A percentile compares a stretch with the other conserved stretches of the same genome.
phyloP scores from a whole-genome alignment of 257 asterid species.

The Perilla frutescens region DNA sequence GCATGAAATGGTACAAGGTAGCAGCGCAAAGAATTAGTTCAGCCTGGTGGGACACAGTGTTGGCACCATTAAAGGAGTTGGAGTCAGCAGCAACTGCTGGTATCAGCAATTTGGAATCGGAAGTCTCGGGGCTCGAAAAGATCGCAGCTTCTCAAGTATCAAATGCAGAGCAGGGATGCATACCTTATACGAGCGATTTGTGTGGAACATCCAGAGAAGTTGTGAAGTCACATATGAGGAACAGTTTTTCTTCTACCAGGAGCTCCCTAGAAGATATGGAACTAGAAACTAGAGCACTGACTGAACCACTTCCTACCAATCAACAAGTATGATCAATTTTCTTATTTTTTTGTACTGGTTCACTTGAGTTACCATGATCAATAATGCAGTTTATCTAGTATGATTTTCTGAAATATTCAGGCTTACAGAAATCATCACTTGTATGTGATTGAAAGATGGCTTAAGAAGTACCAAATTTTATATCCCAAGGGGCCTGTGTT shows the following conservation, averaged over 20 bases:
- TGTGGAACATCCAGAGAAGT: slow-evolving; percentile 31
- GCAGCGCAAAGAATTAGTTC: slow-evolving; percentile 70
- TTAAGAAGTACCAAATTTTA: slow-evolving; percentile 74
- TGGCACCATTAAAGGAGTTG: slow-evolving; percentile 80
- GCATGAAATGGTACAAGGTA: slow-evolving; percentile 92
- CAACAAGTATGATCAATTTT: slow-evolving; percentile 67
- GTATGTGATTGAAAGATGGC: slow-evolving; percentile 91
- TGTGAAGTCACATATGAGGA: slow-evolving; percentile 25
- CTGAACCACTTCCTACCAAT: slow-evolving; percentile 97
- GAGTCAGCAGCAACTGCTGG: slow-evolving; percentile 75
- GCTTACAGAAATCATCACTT: slow-evolving; percentile 90
- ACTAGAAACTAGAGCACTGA: slow-evolving; percentile 89
- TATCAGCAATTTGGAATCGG: slow-evolving; percentile 42
- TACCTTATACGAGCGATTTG: slow-evolving; percentile 19
- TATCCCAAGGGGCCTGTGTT: slow-evolving; percentile 88
- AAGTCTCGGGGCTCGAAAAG: slow-evolving; percentile 44
- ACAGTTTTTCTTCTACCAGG: slow-evolving; percentile 47
- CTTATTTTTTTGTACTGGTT: slow-evolving; percentile 8
- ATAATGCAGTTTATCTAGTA: background rate
- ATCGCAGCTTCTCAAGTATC: slow-evolving; percentile 30
- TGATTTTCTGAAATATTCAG: slow-evolving; percentile 48
- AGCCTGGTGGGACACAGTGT: slow-evolving; percentile 84
- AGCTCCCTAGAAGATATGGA: slow-evolving; percentile 91
- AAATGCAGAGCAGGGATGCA: slow-evolving; percentile 30
- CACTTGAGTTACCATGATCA: slow-evolving; percentile 23